Base-by-base conservation (phyloP, 306 rosid species). In the Elaeagnus macrophylla region DNA sequence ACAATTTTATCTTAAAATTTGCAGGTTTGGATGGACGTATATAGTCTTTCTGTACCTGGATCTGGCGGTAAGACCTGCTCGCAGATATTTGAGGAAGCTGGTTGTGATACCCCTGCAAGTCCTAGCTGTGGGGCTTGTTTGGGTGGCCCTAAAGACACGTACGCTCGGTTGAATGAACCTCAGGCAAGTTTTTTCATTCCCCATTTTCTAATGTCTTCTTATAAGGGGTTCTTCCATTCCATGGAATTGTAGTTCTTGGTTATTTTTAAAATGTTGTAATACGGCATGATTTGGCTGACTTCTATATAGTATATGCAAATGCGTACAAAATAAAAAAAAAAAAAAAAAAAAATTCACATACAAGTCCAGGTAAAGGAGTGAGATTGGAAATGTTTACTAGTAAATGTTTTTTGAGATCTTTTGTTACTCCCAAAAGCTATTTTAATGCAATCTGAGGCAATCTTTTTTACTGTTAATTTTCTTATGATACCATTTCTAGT, bases 21-120 rank as follows among this genome's bases (percentile, higher is more conserved):
- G 19, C 69, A 86, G 96, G 97, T 91, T 59, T 91, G 97, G 97
- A 76, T 91, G 83, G 97, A 91, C 48, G 12, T 91, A 11, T 91
- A 91, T 53, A 9, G 82, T 59, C 68, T 87, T 51, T 83, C 83
- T 0, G 95, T 91, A 37, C 96, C 96, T 43, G 96, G 93, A 50
- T 79, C 96, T 20, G 96, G 99, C 46, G 96, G 96, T 17, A 91
- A 87, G 80, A 91, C 96, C 57, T 91, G 96, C 79, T 91, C 97
- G 13, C 95, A 86, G 82, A 87, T 91, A 76, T 91, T 91, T 45
- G 96, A 91, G 77, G 97, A 91, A 80, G 97, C 93, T 66, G 97
- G 96, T n/a, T 91, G 99, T 45, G 97, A 91, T 77, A 75, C 97
- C 10, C 97, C 97, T 19, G 93, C 96, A 39, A 91, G 95, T 80